These are phyloP conservation scores for Gnetum montanum DNA, from an alignment of 75 land plant species.

Conservation along the genomic window DNA sequence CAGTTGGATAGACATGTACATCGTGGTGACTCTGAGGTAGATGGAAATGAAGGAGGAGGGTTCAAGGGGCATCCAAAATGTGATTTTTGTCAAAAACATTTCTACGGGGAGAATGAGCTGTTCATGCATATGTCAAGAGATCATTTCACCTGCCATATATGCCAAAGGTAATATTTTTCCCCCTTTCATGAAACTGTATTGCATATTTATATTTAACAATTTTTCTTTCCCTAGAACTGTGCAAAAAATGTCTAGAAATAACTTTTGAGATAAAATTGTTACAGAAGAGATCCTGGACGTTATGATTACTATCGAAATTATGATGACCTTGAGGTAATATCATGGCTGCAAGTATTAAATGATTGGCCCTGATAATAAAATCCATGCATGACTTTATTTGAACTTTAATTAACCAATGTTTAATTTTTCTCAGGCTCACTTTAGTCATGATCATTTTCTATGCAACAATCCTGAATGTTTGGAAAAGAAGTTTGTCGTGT, in stretches of 20 bases:
- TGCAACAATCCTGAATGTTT: slow-evolving; percentile 91
- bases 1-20: slow-evolving; percentile 73
- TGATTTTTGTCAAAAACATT: slow-evolving; percentile 78
- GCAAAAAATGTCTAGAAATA: no score
- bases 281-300: slow-evolving; percentile 89
- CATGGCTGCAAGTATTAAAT: neutral
- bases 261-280: neutral
- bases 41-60: slow-evolving; percentile 87
- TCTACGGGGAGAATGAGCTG: slow-evolving; percentile 95
- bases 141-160: slow-evolving; percentile 93
- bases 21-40: slow-evolving; percentile 84
- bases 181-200: no score
- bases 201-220: no score
- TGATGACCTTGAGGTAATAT: slow-evolving; percentile 83
- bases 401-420: no score
- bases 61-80: slow-evolving; percentile 90
- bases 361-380: no score
- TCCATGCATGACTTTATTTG: no score
- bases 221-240: no score
- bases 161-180: slow-evolving; percentile 70
- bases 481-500: slow-evolving; percentile 90
- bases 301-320: slow-evolving; percentile 90
- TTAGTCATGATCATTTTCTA: slow-evolving; percentile 65
- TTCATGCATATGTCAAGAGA: slow-evolving; percentile 93
- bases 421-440: slow-evolving; percentile 52